Base-by-base conservation (phyloP, 371 early-diverging fungal genomes). In the Catenaria anguillulae region DNA sequence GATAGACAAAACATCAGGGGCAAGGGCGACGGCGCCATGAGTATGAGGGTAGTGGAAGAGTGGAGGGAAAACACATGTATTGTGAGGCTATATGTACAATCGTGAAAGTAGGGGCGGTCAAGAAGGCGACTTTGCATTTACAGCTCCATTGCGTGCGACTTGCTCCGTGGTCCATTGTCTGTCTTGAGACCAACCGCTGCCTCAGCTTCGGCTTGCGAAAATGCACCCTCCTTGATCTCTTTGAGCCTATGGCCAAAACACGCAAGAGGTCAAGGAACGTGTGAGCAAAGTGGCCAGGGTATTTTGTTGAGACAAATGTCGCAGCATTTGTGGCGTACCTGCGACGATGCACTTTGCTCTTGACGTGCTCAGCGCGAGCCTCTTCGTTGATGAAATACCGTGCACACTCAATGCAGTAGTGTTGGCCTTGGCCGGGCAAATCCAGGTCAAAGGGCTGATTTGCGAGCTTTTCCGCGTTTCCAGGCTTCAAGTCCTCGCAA, bases 181-280 rank as follows among this genome's bases (percentile, higher is more conserved):
- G 65, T 60, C 60, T 68, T 74, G 61, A 88, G 69, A 24, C 89
- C 89, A 23, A 75, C 87, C 6, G 88, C 88, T 0, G 76, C 77
- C 66, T 88, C 88, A 55, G 92, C 92, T 71, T 93, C 94, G 70
- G 83, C 81, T 69, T 90, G 92, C 33, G 92, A 89, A 70, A 88
- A 93, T 13, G 90, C 84, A 33, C 77, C 79, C n/a, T 81, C 89
- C 65, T 85, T 79, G 24, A 92, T 71, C 35, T 79, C 70, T 71
- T 88, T 90, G 58, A 92, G 63, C 60, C 89, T 77, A 48, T 34
- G n/a, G n/a, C n/a, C n/a, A n/a, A n/a, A n/a, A n/a, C n/a, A n/a
- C n/a, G n/a, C n/a, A n/a, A n/a, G n/a, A n/a, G n/a, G n/a, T n/a
- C n/a, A n/a, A n/a, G n/a, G n/a, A n/a, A n/a, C n/a, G n/a, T n/a